Evolutionary conservation across 768 basidiomycete genomes (phyloP), one percentile per base, ranked within the genome.

Genomic region (Lentinula edodes): DNA sequence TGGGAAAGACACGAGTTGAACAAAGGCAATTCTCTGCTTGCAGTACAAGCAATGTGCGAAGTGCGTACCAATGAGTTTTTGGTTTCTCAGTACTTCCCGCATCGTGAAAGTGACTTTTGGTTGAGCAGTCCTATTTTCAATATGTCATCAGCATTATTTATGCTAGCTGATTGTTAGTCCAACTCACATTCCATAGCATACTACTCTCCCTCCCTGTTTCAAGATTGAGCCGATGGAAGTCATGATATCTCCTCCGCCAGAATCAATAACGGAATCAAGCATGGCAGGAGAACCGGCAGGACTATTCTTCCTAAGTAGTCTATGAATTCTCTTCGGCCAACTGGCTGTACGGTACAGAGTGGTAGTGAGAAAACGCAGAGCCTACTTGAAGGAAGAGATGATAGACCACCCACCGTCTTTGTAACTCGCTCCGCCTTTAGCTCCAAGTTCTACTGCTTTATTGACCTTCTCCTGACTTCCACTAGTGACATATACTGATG

Each of bases 401-500:
- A 13, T 46, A 34, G 51, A 34, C 3, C 15, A 52, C 51, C 3
- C 50, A 88, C 90, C 73, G 39, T 83, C 77, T 68, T 81, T 88
- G 70, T 94, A 95, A 67, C 79, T 84, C 7, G 85, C 85, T 0
- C 92, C 92, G n/a, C 84, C 92, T 64, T 80, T 82, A 0, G 90
- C 92, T 10, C 93, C 93, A 9, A 93, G 75, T 15, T 72, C 72
- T 18, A 83, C 70, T 0, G 91, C 91, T 59, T 80, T 84, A 52
- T 75, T 71, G 52, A 95, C 85, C 76, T 94, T 94, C 8, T 84
- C 82, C 32, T 79, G 75, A 50, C 72, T 84, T 8, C 89, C 82
- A 63, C 89, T 91, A 4, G 93, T 90, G 23, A 93, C 90, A 70
- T 87, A 94, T n/a, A 93, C 90, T 38, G 81, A 82, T 1, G 90